These are phyloP conservation scores for Crithidia acanthocephali DNA, from an alignment of 208 protist species.

Conservation along the genomic window DNA sequence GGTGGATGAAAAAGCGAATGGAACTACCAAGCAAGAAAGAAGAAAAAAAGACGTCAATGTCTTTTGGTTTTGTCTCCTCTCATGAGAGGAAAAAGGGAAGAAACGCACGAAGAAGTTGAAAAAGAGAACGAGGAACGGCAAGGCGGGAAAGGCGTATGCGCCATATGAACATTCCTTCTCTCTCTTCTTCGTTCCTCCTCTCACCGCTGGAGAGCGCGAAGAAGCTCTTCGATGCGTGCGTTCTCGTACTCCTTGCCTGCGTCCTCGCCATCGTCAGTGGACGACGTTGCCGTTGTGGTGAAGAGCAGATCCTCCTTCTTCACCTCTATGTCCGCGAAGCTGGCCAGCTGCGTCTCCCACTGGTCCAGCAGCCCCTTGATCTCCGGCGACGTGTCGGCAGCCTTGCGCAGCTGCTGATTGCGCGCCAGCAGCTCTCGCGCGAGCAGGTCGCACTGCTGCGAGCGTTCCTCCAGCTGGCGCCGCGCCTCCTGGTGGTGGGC, in stretches of 20 bases:
- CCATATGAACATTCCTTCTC: no score
- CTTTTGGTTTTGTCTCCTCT: background rate
- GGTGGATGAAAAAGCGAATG: background rate
- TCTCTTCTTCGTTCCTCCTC: no score
- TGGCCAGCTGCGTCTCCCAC: conserved; percentile 36
- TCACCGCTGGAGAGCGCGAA: conserved; percentile 30
- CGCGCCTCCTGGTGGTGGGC: conserved; percentile 43
- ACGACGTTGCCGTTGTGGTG: conserved; percentile 13
- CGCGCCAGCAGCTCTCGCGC: conserved; percentile 29
- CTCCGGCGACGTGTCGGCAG: conserved; percentile 24
- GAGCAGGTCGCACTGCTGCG: conserved; percentile 34
- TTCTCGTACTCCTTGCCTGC: conserved; percentile 31
- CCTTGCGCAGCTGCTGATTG: conserved; percentile 38
- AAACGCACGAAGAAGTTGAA: no score
- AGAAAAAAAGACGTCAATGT: conserved; percentile 1
- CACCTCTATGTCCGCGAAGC: conserved; percentile 22
- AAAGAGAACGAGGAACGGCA: background rate
- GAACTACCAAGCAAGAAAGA: background rate
- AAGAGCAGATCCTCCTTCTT: conserved; percentile 27
- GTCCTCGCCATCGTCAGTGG: conserved; percentile 26
- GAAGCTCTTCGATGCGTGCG: conserved; percentile 37
- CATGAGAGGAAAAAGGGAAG: background rate
- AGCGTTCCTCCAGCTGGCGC: conserved; percentile 48
- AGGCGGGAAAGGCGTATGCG: background rate
- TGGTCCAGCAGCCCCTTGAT: conserved; percentile 30